Base-by-base conservation (phyloP, 2,329 filamentous ascomycete species). In the Ceratocystis eucalypticola region DNA sequence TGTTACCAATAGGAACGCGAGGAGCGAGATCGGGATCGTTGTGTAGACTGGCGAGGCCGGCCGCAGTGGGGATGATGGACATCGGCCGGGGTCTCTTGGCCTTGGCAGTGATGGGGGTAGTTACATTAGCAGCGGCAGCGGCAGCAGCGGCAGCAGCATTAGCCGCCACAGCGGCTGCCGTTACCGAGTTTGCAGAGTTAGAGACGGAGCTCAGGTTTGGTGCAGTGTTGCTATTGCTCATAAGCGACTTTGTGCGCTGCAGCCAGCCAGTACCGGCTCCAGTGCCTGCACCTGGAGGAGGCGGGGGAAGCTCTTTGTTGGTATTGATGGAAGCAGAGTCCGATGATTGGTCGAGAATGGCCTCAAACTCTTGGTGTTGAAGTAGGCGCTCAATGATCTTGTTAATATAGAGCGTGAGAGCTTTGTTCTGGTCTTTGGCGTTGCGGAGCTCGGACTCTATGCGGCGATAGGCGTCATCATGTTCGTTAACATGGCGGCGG, bases 341-440 rank as follows among this genome's bases (percentile, higher is more conserved):
- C 64, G 84, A 84, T 7, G 88, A 89, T 75, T 90, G 88, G 74
- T 96, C 91, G 50, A 96, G 81, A 68, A 97, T 96, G 69, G 90
- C 86, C 77, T 99, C 93, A 71, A 96, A 97, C 71, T 96, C 92
- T 72, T 96, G 89, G 76, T 96, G 89, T 74, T 96, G 89, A 69
- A 99, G 82, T 57, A 99, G 84, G 66, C 94, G 88, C 75, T 94
- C 94, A 74, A 99, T 96, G 75, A 99, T 97, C 78, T 94, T 96
- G 83, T 97, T 96, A 80, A 99, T 96, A 79, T 99, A 99, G 70
- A 97, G 80, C 28, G 91, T 96, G 71, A 99, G 80, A 37, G 94
- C 94, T 79, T 97, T 97, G 80, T 99, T 97, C 79, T 96, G 88
- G 74, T 96, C 93, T 77, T 89, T 93, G 71, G 90, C 79, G 7